These are phyloP conservation scores for Centella asiatica DNA, from an alignment of 129 eudicot species.

Conservation along the genomic window DNA sequence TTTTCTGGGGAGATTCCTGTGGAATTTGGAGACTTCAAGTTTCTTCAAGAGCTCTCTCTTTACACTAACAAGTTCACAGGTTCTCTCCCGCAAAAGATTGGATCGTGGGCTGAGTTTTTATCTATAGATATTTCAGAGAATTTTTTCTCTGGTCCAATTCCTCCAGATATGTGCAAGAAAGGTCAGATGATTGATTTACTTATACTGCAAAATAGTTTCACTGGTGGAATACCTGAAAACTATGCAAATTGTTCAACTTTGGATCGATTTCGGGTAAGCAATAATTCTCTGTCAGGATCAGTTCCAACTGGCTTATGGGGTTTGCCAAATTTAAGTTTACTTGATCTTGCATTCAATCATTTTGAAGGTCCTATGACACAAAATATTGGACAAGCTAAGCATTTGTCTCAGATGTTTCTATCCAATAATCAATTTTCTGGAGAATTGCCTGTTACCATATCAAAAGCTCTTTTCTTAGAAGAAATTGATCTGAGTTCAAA, in stretches of 20 bases:
- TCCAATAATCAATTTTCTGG: constrained; percentile 50
- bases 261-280: constrained; percentile 38
- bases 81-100: constrained; percentile 46
- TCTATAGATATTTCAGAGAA: constrained; percentile 46
- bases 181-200: constrained; percentile 30
- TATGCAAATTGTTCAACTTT: constrained; percentile 38
- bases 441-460: constrained; percentile 34
- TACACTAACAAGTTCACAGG: constrained; percentile 50
- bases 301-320: constrained; percentile 65
- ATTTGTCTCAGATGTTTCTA: constrained; percentile 38
- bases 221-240: constrained; percentile 53
- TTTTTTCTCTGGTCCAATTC: constrained; percentile 43
- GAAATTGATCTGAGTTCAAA: constrained; percentile 35
- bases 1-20: constrained; percentile 47
- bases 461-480: constrained; percentile 43
- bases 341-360: constrained; percentile 54
- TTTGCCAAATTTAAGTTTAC: constrained; percentile 36
- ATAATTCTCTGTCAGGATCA: constrained; percentile 53
- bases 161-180: constrained; percentile 63
- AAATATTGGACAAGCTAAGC: constrained; percentile 36
- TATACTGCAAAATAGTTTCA: constrained; percentile 50
- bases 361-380: constrained; percentile 46
- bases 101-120: constrained; percentile 50
- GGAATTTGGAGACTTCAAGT: constrained; percentile 57
- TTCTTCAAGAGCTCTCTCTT: constrained; percentile 35